phyloP scores from a whole-genome alignment of 352 stramenopile genomes.

The Phytophthora hibernalis region DNA sequence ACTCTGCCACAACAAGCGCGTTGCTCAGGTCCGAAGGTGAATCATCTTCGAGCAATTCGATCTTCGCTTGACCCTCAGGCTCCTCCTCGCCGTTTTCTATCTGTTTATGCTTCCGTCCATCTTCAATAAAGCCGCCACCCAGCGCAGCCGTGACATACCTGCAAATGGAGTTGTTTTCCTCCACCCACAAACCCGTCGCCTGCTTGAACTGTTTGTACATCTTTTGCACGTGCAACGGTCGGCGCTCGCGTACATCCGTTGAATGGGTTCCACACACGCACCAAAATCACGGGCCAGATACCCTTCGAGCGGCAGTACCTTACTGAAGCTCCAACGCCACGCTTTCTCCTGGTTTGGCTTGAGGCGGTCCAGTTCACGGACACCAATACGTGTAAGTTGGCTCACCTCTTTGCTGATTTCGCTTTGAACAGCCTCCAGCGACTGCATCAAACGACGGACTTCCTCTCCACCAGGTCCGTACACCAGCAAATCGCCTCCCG shows the following conservation, averaged over 20 bases:
- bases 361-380: slow-evolving; percentile 83
- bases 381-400: slow-evolving; percentile 81
- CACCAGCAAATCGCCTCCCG: slow-evolving; percentile 82
- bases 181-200: slow-evolving; percentile 83
- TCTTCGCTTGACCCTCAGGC: slow-evolving; percentile 40
- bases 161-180: slow-evolving; percentile 88
- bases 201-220: slow-evolving; percentile 90
- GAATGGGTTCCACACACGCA: slow-evolving; percentile 84
- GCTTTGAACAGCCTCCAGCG: slow-evolving; percentile 75
- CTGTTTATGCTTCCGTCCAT: slow-evolving; percentile 44
- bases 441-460: slow-evolving; percentile 85
- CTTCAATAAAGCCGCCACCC: slow-evolving; percentile 71
- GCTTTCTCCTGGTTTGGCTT: slow-evolving; percentile 89
- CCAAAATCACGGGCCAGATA: slow-evolving; percentile 88
- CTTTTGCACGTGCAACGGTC: slow-evolving; percentile 83
- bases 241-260: slow-evolving; percentile 87
- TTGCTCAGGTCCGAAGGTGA: slow-evolving; percentile 34
- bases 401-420: slow-evolving; percentile 84
- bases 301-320: slow-evolving; percentile 82
- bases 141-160: slow-evolving; percentile 76
- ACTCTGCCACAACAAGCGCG: slow-evolving; percentile 44
- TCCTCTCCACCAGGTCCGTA: slow-evolving; percentile 86
- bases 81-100: slow-evolving; percentile 45
- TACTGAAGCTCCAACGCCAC: slow-evolving; percentile 88
- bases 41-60: slow-evolving; percentile 54